These are phyloP conservation scores for Neofusicoccum umdonicola DNA, from an alignment of 2,329 filamentous ascomycete species.

Conservation along the genomic window DNA sequence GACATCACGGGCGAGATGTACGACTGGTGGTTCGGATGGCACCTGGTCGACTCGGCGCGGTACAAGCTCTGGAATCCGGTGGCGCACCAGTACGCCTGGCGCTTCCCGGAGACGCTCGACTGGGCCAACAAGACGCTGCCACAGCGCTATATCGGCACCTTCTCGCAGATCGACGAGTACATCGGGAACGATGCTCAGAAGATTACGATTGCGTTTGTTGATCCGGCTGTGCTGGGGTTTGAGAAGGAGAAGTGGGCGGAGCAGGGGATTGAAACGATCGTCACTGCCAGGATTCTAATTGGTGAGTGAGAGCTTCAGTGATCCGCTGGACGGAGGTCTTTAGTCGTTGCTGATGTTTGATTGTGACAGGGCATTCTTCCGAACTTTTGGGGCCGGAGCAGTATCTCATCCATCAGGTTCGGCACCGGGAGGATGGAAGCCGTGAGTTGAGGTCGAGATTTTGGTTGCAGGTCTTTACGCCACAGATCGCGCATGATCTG, in stretches of 20 bases:
- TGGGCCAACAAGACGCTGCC: neutral
- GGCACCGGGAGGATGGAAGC: neutral
- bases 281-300: neutral
- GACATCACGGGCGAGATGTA: neutral
- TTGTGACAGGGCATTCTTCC: neutral
- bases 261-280: neutral
- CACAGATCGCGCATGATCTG: neutral
- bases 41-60: neutral
- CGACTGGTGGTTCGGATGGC: constrained; percentile 14
- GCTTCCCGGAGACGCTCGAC: neutral
- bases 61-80: constrained; percentile 11
- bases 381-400: neutral
- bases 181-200: neutral
- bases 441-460: neutral
- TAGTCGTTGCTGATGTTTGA: neutral
- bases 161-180: constrained; percentile 10
- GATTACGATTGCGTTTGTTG: constrained; percentile 1
- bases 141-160: neutral
- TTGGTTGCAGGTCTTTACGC: neutral
- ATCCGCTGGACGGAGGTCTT: neutral
- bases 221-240: neutral
- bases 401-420: neutral
- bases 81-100: constrained; percentile 11
- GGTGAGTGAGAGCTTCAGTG: neutral
- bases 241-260: neutral